These are phyloP conservation scores for Lithocarpus polystachyus DNA, from an alignment of 306 rosid genomes.

Conservation along the genomic window DNA sequence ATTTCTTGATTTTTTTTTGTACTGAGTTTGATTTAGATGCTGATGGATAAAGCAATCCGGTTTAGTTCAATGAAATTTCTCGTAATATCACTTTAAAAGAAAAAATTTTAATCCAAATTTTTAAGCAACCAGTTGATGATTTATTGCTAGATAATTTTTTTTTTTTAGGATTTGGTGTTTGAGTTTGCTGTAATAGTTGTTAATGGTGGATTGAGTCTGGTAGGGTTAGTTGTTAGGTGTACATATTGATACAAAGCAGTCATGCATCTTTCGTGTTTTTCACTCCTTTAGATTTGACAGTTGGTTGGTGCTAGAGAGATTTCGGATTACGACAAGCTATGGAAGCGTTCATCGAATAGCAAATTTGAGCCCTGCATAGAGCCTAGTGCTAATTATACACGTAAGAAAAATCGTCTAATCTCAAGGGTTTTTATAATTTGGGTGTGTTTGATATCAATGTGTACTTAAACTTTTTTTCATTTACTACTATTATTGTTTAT, in stretches of 20 bases:
- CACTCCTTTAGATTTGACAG: conserved; percentile 57
- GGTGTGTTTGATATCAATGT: not conserved
- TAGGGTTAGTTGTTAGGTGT: conserved; percentile 15
- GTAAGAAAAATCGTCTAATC: conserved; percentile 37
- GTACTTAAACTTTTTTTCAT: conserved; percentile 7
- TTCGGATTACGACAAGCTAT: conserved; percentile 63
- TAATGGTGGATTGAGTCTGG: not conserved
- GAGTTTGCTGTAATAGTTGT: not conserved
- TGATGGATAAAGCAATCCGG: not conserved
- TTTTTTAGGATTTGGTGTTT: not conserved
- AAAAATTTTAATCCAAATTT: too few relatives aligned
- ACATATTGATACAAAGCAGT: conserved; percentile 32
- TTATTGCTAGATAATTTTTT: not conserved
- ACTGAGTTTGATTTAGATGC: not conserved
- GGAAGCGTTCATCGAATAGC: conserved; percentile 75
- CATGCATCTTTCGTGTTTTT: conserved; percentile 42
- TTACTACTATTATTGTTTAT: conserved; percentile 2
- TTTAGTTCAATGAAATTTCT: not conserved
- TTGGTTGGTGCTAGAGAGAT: conserved; percentile 36
- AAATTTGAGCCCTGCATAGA: conserved; percentile 67
- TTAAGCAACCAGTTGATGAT: not conserved
- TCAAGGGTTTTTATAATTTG: conserved; percentile 5
- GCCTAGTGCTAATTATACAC: conserved; percentile 60
- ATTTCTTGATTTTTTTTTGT: too few relatives aligned
- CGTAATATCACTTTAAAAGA: too few relatives aligned